Evolutionary conservation across 805 yeast genomes (phyloP), one percentile per base, ranked within the genome.

Genomic region (Schwanniomyces sp.): DNA sequence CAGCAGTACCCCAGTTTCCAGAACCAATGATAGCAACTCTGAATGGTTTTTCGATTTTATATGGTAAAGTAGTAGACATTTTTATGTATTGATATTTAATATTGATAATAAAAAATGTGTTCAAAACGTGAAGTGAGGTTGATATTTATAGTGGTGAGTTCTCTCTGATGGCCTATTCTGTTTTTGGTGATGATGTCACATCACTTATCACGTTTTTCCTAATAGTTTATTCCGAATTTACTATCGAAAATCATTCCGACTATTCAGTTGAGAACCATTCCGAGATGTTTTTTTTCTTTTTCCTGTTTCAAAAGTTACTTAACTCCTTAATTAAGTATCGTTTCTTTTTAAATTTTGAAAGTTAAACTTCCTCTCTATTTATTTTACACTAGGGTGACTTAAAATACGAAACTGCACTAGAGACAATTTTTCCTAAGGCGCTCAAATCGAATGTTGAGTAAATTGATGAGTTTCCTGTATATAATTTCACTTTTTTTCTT

Each of bases 1-100:
- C 72, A 40, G 78, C 72, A 37, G 78, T 73, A 25, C 78, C 78
- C 78, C 78, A 74, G 58, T 72, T 74, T 34, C 78, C 78, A 16
- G 75, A 70, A 14, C 78, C 78, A 45, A 74, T 67, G 45, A 74
- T 72, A 55, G 74, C 68, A 44, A 74, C 59, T 51, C 54, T 67
- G 62, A 70, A 72, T 3, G 69, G 68, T 30, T 47, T 53, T 38
- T 45, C 52, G 46, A 72, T 59, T 37, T 57, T 58, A 51, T 66
- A 67, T 45, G 74, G 69, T 34, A 61, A 52, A 36, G 63, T 44
- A 44, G 61, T 32, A 21, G 61, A 52, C 53, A 51, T 52, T 11
- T 29, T 46, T 24, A 18, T 37, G 21, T 37, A 9, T 24, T 37
- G n/a, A 24, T 37, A 18, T 21, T 11, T 21, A 37, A 37, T 37